Evolutionary conservation across 257 asterid genomes (phyloP), one percentile per base, ranked within the genome.

Genomic region (Nicotiana knightiana): DNA sequence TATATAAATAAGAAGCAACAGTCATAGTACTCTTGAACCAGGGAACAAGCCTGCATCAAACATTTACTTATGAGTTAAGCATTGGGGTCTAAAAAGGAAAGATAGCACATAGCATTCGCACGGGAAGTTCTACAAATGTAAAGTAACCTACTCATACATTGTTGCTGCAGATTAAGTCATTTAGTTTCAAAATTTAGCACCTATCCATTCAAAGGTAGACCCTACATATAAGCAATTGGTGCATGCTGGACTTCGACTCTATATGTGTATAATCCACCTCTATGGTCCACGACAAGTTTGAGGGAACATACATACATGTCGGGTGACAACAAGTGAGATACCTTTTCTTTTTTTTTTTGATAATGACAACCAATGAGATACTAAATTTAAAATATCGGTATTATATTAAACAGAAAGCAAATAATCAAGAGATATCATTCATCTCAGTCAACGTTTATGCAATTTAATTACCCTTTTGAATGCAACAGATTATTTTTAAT

Each of bases 11-110:
- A 79, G 67, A 77, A 48, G 21, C 62, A 66, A 63, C 51, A 55
- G 77, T 48, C 83, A 79, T 75, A 43, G 30, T 63, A 53, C 39
- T 58, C 73, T 77, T 51, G 16, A 28, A 17, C 6, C 76, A 63
- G 63, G 30, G 26, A 39, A 24, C 33, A 64, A 35, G 30, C 83
- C 77, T 83, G 85, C 82, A 59, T 61, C 58, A 35, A 81, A 32
- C 73, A n/a, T 85, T 67, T 43, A 62, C 61, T 80, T 43, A 28
- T 26, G 32, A 21, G 39, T 64, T 80, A 15, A 48, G 46, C 28
- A 26, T 75, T 51, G 7, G 16, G 80, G 46, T 26, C 26, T 51
- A 26, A 48, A 48, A 43, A 32, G 39, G 26, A 73, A 73, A 48
- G 79, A 48, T 71, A 71, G 21, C 39, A 73, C 39, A 73, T 75